Conservation (phyloP, 768 basidiomycete genomes). For the Kwoniella sp. region DNA sequence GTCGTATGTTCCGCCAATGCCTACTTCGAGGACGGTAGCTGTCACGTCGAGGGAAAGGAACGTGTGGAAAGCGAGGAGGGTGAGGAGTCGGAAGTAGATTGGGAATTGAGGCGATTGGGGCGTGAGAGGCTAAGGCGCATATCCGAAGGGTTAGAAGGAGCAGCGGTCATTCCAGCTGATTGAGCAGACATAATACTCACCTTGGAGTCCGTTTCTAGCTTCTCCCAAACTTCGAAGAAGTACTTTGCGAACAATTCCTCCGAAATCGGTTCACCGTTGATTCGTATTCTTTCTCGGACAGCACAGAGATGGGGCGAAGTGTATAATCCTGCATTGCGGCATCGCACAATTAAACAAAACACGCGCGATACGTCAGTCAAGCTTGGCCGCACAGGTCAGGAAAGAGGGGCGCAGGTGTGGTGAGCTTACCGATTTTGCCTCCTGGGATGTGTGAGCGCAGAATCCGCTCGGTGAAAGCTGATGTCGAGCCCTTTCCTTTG, state of each 20-base stretch:
- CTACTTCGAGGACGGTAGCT: slow-evolving; percentile 92
- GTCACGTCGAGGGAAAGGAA: slow-evolving; percentile 75
- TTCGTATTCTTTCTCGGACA: slow-evolving; percentile 90
- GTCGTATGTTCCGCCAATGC: slow-evolving; percentile 90
- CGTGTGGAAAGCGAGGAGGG: slow-evolving; percentile 85
- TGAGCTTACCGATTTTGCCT: slow-evolving; percentile 76
- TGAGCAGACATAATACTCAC: slow-evolving; percentile 58
- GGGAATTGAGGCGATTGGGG: slow-evolving; percentile 70
- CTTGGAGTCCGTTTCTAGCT: slow-evolving; percentile 65
- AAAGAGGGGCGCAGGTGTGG: slow-evolving; percentile 2
- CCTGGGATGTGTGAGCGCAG: slow-evolving; percentile 70
- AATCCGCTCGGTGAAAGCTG: slow-evolving; percentile 86
- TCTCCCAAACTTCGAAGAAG: slow-evolving; percentile 97
- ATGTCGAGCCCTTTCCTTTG: slow-evolving; percentile 97
- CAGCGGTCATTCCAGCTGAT: not conserved
- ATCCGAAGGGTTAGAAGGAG: not conserved
- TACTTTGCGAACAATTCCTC: slow-evolving; percentile 85
- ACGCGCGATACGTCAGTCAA: too few relatives aligned
- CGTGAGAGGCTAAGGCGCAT: slow-evolving; percentile 36
- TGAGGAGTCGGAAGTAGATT: slow-evolving; percentile 90
- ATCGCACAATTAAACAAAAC: too few relatives aligned
- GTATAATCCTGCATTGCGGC: slow-evolving; percentile 92
- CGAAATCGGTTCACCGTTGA: slow-evolving; percentile 85
- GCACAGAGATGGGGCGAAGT: slow-evolving; percentile 96
- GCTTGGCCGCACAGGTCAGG: too few relatives aligned